Base-by-base conservation (phyloP, 345 rosid genomes). In the Salix arbutifolia region DNA sequence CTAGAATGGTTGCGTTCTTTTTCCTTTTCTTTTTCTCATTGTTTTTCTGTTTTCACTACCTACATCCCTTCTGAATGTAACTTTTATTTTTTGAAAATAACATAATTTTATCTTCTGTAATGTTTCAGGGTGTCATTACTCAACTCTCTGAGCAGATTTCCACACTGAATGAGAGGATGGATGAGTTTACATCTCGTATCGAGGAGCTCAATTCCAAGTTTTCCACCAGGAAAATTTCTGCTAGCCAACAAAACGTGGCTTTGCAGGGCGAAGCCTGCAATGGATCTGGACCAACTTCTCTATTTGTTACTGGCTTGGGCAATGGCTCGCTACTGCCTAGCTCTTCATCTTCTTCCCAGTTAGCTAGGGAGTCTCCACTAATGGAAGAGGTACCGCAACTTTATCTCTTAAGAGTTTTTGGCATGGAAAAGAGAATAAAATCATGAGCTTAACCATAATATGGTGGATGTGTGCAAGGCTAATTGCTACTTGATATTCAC, bases 71-170 rank as follows among this genome's bases (percentile, higher is more conserved):
- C 16, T 53, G 40, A 65, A 2, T 78, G 50, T 69, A 72, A 21
- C 17, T 44, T 44, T 44, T 44, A 12, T 44, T 44, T 44, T 44
- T 44, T 33, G 6, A 33, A 33, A 33, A 33, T 64, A 37, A 13
- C 17, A 35, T 76, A 13, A 31, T 70, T 14, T 40, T 58, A 53
- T 74, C 56, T 78, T 71, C 72, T 52, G 69, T 26, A 48, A 33
- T 82, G 56, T 73, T 80, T 56, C 82, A 94, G 98, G 98, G 98
- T 69, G 88, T 86, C 21, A 74, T 91, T 65, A 88, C 92, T 79
- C 99, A 93, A 82, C 98, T 93, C 42, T 91, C 98, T 8, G 99
- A 96, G 67, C 98, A 96, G 86, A 93, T 96, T 62, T 92, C 96
- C n/a, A 96, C 97, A 44, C 81, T 91, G 86, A 96, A 90, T 35